These are phyloP conservation scores for Aspergillus nidulans DNA, from an alignment of 495 filamentous ascomycete species.

Conservation along the genomic window DNA sequence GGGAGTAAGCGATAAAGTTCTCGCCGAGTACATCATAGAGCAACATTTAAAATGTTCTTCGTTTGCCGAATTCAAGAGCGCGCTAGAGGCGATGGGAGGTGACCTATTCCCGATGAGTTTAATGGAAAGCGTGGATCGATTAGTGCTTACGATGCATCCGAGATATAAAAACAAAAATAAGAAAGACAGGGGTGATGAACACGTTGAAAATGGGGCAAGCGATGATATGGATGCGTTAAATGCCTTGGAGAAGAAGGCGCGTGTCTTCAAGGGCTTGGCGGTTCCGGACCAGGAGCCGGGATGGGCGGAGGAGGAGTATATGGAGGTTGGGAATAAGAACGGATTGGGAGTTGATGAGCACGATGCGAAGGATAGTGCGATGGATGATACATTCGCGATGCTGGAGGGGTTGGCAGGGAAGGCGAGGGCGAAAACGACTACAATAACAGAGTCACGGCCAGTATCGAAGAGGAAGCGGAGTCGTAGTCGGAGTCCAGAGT, in stretches of 20 bases:
- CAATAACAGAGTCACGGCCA: constrained; percentile 23
- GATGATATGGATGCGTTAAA: constrained; percentile 39
- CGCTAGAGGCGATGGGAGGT: constrained; percentile 68
- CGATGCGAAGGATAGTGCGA: constrained; percentile 49
- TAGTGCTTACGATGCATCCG: constrained; percentile 87
- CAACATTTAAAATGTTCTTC: constrained; percentile 73
- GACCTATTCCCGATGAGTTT: constrained; percentile 81
- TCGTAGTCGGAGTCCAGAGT: constrained; percentile 67
- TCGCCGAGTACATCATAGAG: constrained; percentile 92
- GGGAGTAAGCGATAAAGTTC: constrained; percentile 86
- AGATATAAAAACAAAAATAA: constrained; percentile 58
- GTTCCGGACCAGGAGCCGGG: constrained; percentile 73
- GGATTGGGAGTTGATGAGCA: constrained; percentile 25
- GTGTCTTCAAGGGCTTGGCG: constrained; percentile 83
- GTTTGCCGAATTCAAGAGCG: constrained; percentile 64
- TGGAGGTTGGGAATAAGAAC: constrained; percentile 16
- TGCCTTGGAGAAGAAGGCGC: constrained; percentile 59
- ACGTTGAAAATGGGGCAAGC: constrained; percentile 10
- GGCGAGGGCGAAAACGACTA: constrained; percentile 22
- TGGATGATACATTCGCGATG: constrained; percentile 92
- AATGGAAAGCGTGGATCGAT: constrained; percentile 83
- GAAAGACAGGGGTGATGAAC: constrained; percentile 25
- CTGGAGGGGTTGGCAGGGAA: constrained; percentile 83
- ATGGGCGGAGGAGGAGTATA: constrained; percentile 47
- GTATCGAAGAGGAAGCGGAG: constrained; percentile 48